phyloP scores from a whole-genome alignment of 2,329 filamentous ascomycete genomes.

The Phialocephala subalpina region DNA sequence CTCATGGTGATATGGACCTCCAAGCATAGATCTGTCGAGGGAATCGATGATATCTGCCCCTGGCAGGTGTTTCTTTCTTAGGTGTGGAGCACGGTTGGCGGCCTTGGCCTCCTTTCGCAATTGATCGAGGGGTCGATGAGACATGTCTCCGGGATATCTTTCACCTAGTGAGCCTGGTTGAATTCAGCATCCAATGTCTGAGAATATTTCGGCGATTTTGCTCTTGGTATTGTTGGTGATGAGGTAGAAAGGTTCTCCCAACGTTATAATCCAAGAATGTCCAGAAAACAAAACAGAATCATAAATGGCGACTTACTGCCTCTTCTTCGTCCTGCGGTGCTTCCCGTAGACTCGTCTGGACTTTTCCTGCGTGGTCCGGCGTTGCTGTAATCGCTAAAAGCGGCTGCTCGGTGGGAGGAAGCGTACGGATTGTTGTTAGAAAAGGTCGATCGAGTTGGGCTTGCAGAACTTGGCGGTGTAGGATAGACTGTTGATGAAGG shows the following conservation, averaged over 20 bases:
- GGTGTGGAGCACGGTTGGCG: constrained; percentile 72
- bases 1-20: constrained; percentile 82
- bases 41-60: constrained; percentile 81
- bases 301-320: constrained; percentile 43
- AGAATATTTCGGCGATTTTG: not conserved
- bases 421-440: constrained; percentile 54
- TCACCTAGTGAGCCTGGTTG: constrained; percentile 56
- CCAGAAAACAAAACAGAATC: not conserved
- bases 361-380: constrained; percentile 29
- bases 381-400: constrained; percentile 42
- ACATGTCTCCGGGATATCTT: constrained; percentile 70
- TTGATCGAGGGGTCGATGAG: constrained; percentile 71
- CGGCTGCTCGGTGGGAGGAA: constrained; percentile 38
- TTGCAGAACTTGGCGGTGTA: constrained; percentile 63
- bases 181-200: constrained; percentile 5
- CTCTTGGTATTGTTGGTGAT: not conserved
- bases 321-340: constrained; percentile 46
- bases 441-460: constrained; percentile 56
- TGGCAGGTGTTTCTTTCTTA: constrained; percentile 70
- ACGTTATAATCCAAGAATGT: not conserved
- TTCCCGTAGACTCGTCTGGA: constrained; percentile 36
- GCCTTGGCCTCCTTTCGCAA: constrained; percentile 68
- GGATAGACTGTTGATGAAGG: constrained; percentile 45
- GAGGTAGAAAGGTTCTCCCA: not conserved
- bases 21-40: constrained; percentile 71